Percentiles rank a stretch among this genome's conserved stretches.
These are phyloP conservation scores for Warburgia ugandensis DNA, from an alignment of 164 flowering plant species.

Conservation along the genomic window DNA sequence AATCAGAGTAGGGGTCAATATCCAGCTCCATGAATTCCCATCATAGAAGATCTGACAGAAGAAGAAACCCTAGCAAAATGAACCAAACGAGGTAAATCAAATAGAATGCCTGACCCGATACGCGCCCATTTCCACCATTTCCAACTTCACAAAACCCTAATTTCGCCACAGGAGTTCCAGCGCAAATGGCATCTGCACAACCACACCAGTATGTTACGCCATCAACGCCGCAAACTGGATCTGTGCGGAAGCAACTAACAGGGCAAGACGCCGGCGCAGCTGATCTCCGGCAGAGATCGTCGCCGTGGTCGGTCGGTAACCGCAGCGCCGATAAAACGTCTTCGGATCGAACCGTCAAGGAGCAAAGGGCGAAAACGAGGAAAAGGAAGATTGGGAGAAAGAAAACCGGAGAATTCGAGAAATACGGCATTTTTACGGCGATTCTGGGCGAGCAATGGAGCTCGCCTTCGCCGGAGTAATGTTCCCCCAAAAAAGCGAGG, in stretches of 20 bases:
- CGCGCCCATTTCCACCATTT: constrained; percentile 33
- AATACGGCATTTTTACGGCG: too few relatives aligned
- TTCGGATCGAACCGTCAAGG: constrained; percentile 6
- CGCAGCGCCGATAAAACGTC: constrained; percentile 4
- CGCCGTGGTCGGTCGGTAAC: constrained; percentile 14
- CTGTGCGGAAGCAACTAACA: constrained; percentile 50
- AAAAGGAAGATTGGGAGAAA: constrained; percentile 2
- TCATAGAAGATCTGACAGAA: constrained; percentile 38
- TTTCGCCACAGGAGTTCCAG: constrained; percentile 44
- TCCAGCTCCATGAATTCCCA: too few relatives aligned
- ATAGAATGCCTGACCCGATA: constrained; percentile 49
- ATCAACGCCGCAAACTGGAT: constrained; percentile 61
- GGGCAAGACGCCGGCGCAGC: constrained; percentile 42
- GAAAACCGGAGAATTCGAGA: too few relatives aligned
- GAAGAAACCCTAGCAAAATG: constrained; percentile 45
- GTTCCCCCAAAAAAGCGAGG: too few relatives aligned
- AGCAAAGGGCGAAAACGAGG: constrained; percentile 3
- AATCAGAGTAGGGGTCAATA: too few relatives aligned
- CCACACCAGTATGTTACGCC: constrained; percentile 81
- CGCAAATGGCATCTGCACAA: constrained; percentile 53
- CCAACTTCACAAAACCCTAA: constrained; percentile 55
- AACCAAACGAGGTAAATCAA: constrained; percentile 64
- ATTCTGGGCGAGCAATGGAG: too few relatives aligned
- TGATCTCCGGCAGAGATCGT: constrained; percentile 13
- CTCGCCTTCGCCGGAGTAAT: too few relatives aligned